These are phyloP conservation scores for Clavulina sp. DNA, from an alignment of 768 basidiomycete genomes.

Conservation along the genomic window DNA sequence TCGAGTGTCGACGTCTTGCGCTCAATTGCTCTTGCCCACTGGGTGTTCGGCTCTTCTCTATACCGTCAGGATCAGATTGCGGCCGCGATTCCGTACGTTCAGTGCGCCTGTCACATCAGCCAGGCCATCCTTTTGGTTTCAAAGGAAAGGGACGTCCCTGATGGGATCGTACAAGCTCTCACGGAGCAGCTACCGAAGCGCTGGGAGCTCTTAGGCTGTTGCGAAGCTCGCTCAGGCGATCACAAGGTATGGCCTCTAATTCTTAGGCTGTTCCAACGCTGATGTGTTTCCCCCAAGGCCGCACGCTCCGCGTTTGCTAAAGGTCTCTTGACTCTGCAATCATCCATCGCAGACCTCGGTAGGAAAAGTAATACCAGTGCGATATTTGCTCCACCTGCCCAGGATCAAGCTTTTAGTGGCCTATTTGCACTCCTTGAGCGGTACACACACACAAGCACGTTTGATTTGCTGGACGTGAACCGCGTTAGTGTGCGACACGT, in stretches of 20 bases:
- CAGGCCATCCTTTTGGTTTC: slow-evolving; percentile 24
- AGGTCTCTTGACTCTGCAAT: no score
- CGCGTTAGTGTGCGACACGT: no score
- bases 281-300: background rate
- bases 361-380: no score
- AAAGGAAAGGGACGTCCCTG: background rate
- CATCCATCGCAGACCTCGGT: no score
- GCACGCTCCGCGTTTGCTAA: no score
- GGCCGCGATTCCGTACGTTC: slow-evolving; percentile 48
- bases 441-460: no score
- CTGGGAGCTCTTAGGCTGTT: slow-evolving; percentile 70
- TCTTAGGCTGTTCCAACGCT: background rate
- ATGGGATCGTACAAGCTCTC: background rate
- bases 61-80: slow-evolving; percentile 48
- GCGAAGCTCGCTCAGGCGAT: slow-evolving; percentile 61
- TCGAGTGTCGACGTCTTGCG: slow-evolving; percentile 3
- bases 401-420: no score
- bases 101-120: slow-evolving; percentile 41
- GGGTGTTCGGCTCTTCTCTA: slow-evolving; percentile 22
- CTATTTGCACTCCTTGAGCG: no score
- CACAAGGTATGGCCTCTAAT: slow-evolving; percentile 55
- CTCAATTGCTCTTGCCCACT: slow-evolving; percentile 16
- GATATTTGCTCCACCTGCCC: no score
- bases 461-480: no score
- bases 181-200: slow-evolving; percentile 44